These are phyloP conservation scores for Arachis monticola DNA, from an alignment of 331 rosid species.

Conservation along the genomic window DNA sequence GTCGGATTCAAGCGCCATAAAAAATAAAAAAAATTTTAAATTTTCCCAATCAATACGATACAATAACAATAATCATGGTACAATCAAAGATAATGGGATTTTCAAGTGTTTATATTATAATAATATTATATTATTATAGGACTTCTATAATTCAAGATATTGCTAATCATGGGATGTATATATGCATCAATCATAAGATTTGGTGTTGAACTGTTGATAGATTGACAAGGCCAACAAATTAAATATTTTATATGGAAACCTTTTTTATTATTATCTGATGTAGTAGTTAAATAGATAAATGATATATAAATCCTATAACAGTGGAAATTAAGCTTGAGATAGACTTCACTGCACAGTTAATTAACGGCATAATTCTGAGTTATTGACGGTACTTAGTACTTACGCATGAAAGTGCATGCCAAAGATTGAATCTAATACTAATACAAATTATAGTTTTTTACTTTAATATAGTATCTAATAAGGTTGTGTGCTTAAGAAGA, in stretches of 20 bases:
- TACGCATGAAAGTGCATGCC: slow-evolving; percentile 29
- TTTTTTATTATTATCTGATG: background rate
- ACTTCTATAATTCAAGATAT: no score
- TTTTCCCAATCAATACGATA: background rate
- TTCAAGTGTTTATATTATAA: no score
- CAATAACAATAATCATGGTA: background rate
- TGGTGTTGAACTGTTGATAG: no score
- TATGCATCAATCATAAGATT: no score
- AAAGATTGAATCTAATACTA: slow-evolving; percentile 6
- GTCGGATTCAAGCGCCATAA: background rate
- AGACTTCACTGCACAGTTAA: background rate
- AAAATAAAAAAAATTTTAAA: background rate
- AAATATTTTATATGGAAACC: background rate
- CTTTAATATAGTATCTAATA: background rate
- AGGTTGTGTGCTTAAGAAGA: background rate
- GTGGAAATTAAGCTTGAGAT: slow-evolving; percentile 16
- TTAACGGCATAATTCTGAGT: background rate
- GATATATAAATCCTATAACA: background rate
- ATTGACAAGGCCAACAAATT: no score
- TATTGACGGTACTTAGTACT: background rate
- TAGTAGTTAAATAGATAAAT: background rate
- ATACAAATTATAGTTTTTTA: background rate
- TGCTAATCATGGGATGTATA: no score
- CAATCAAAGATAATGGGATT: no score
- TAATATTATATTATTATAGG: no score